Evolutionary conservation across 495 filamentous ascomycete species (phyloP).

Genomic region (Penicillium subrubescens): DNA sequence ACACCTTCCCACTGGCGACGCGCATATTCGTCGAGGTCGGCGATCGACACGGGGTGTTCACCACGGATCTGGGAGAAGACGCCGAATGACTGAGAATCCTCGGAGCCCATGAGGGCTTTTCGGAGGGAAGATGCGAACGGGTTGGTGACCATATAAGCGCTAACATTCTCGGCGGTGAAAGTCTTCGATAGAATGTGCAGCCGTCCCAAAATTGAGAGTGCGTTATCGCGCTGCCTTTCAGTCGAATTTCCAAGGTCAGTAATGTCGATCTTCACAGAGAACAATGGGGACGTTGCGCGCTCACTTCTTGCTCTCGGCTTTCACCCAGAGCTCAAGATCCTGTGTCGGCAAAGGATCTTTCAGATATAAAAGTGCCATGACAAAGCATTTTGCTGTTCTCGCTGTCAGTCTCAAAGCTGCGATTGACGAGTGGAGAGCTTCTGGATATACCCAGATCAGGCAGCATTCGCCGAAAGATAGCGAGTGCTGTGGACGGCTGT

Average conservation of each 20-base stretch:
- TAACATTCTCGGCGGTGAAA: slow-evolving; percentile 57
- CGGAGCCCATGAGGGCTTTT: slow-evolving; percentile 82
- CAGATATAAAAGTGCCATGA: slow-evolving; percentile 91
- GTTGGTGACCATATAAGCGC: slow-evolving; percentile 69
- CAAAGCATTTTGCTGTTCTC: slow-evolving; percentile 81
- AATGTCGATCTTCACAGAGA: not conserved
- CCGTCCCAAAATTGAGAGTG: slow-evolving; percentile 74
- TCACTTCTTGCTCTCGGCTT: slow-evolving; percentile 68
- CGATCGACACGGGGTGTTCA: slow-evolving; percentile 58
- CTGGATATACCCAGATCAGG: slow-evolving; percentile 75
- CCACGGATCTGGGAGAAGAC: slow-evolving; percentile 69
- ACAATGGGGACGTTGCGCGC: slow-evolving; percentile 8
- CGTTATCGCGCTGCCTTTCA: slow-evolving; percentile 74
- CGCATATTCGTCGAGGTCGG: slow-evolving; percentile 83
- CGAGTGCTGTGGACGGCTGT: slow-evolving; percentile 91
- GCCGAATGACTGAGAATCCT: slow-evolving; percentile 84
- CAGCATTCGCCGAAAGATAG: slow-evolving; percentile 96
- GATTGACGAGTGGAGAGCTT: slow-evolving; percentile 19
- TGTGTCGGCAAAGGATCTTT: slow-evolving; percentile 69
- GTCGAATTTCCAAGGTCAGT: slow-evolving; percentile 7
- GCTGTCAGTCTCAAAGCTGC: slow-evolving; percentile 25
- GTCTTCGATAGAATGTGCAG: slow-evolving; percentile 76
- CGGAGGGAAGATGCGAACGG: slow-evolving; percentile 77
- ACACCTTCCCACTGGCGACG: slow-evolving; percentile 92
- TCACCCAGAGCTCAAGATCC: slow-evolving; percentile 84